A percentile compares a stretch with the other conserved stretches of the same genome.
Evolutionary conservation across 441 rosid genomes (phyloP).

Genomic region (Gossypium trilobum): DNA sequence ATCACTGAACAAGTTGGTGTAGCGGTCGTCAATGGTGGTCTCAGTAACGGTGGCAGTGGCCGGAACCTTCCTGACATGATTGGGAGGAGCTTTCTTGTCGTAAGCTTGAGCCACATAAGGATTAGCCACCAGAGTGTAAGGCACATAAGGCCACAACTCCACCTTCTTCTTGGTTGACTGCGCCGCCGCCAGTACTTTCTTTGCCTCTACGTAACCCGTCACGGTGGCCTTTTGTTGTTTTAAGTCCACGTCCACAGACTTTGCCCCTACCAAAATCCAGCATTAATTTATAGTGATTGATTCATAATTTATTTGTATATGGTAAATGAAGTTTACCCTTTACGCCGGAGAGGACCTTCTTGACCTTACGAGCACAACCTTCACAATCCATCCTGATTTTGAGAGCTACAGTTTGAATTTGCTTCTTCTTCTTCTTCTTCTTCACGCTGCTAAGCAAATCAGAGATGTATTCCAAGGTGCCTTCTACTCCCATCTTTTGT

Average conservation of each 20-base stretch:
- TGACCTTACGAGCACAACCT: slow-evolving; percentile 77
- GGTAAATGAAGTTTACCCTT: slow-evolving; percentile 39
- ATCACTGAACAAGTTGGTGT: slow-evolving; percentile 59
- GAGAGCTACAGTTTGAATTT: slow-evolving; percentile 57
- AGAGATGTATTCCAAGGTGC: slow-evolving; percentile 58
- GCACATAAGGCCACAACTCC: slow-evolving; percentile 86
- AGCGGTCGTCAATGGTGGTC: slow-evolving; percentile 49
- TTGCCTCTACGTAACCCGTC: slow-evolving; percentile 51
- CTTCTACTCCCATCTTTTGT: slow-evolving; percentile 56
- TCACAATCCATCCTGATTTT: slow-evolving; percentile 78
- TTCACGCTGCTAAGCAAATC: slow-evolving; percentile 36
- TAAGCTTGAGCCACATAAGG: slow-evolving; percentile 75
- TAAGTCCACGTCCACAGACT: slow-evolving; percentile 63
- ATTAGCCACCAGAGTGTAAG: slow-evolving; percentile 49
- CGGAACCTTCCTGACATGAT: slow-evolving; percentile 53
- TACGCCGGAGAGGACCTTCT: slow-evolving; percentile 54
- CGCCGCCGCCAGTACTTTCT: slow-evolving; percentile 62
- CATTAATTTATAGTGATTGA: no score
- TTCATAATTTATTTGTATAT: neutral
- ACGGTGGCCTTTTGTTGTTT: slow-evolving; percentile 76
- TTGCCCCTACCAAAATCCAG: slow-evolving; percentile 40
- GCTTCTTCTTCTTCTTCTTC: slow-evolving; percentile 55
- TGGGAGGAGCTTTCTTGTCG: slow-evolving; percentile 83
- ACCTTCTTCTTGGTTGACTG: slow-evolving; percentile 76
- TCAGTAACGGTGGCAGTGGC: slow-evolving; percentile 40